Conservation (phyloP, 768 basidiomycete species). For the Tremella fuciformis region DNA sequence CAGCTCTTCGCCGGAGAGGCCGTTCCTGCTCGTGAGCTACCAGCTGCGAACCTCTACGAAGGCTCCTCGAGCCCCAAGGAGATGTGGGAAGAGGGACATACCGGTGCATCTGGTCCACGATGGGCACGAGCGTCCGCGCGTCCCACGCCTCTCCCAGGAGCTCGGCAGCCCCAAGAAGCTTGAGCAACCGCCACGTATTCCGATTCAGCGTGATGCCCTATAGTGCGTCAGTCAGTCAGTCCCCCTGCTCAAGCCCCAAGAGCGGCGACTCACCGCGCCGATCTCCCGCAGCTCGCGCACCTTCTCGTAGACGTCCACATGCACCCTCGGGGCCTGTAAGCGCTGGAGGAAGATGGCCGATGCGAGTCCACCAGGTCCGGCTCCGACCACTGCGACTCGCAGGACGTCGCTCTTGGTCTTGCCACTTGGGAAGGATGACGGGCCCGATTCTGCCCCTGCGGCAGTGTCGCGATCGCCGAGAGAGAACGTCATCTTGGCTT, state of each 20-base stretch:
- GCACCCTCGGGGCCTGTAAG: constrained; percentile 12
- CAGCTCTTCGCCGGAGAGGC: too few species aligned
- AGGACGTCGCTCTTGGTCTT: too few species aligned
- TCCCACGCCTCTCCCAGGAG: constrained; percentile 11
- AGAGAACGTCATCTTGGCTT: too few species aligned
- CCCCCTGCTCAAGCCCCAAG: too few species aligned
- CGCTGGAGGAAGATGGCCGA: constrained; percentile 22
- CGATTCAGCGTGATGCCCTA: constrained; percentile 36
- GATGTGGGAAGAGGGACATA: too few species aligned
- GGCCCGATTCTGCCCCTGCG: too few species aligned
- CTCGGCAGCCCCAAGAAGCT: constrained; percentile 22
- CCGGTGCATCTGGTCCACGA: constrained; percentile 6
- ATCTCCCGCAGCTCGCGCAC: constrained; percentile 36
- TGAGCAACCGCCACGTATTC: constrained; percentile 37
- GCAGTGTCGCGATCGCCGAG: too few species aligned
- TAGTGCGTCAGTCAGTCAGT: too few species aligned
- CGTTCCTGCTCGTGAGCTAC: neutral
- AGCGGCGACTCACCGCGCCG: constrained; percentile 29
- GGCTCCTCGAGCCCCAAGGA: too few species aligned
- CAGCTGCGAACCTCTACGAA: too few species aligned
- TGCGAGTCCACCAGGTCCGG: constrained; percentile 37
- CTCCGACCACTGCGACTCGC: constrained; percentile 29
- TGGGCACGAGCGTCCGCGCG: constrained; percentile 10
- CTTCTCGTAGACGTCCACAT: constrained; percentile 29
- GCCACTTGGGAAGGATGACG: too few species aligned